Evolutionary conservation across 345 rosid species (phyloP).

Genomic region (Salix viminalis): DNA sequence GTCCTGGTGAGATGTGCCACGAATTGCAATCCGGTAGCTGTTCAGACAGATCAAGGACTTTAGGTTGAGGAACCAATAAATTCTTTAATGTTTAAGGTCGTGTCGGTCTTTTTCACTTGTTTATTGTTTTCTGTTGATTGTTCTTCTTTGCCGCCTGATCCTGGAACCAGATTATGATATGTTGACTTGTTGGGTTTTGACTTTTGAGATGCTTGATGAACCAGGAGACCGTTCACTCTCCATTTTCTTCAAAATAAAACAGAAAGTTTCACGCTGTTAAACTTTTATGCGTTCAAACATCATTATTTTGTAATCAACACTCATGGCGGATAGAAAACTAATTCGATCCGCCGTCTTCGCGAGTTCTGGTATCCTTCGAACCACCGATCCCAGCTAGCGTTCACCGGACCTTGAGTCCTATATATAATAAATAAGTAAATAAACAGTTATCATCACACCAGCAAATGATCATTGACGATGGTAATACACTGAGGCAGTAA

Average conservation of each 20-base stretch:
- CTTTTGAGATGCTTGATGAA: neutral
- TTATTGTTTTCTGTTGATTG: neutral
- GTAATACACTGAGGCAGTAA: neutral
- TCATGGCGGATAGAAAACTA: too few species aligned
- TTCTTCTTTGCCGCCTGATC: neutral
- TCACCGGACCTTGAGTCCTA: slow-evolving; percentile 30
- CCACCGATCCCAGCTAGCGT: slow-evolving; percentile 45
- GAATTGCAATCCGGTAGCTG: too few species aligned
- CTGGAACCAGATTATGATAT: neutral
- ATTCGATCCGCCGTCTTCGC: slow-evolving; percentile 39
- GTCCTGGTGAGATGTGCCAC: neutral
- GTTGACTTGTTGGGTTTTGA: neutral
- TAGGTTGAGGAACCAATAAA: too few species aligned
- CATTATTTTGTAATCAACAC: neutral
- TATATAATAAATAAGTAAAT: neutral
- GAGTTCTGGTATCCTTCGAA: slow-evolving; percentile 30
- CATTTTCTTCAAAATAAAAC: neutral
- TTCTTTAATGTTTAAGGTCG: too few species aligned
- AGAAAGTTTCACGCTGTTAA: too few species aligned
- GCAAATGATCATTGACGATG: neutral
- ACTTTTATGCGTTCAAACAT: neutral
- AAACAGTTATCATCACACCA: neutral
- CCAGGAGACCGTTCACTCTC: neutral
- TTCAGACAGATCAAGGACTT: too few species aligned
- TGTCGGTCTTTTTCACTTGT: too few species aligned